Percentiles rank a stretch among this genome's conserved stretches.
Evolutionary conservation across 2,329 filamentous ascomycete genomes (phyloP).

Genomic region (Hypoxylon sp.): DNA sequence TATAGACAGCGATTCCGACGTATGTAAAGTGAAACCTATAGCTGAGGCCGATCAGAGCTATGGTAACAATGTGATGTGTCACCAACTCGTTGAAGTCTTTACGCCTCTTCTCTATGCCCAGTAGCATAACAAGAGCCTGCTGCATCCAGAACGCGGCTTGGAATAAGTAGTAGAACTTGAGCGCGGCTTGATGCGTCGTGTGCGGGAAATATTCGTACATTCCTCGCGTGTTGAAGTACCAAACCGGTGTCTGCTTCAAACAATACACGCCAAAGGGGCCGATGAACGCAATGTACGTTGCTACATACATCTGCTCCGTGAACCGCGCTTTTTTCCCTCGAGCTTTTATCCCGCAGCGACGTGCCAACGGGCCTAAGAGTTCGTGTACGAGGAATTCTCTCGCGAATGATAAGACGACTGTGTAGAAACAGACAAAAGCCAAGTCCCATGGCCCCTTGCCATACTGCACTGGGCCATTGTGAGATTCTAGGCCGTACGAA

Average conservation of each 20-base stretch:
- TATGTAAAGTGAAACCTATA: constrained; percentile 82
- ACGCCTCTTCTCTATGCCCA: constrained; percentile 75
- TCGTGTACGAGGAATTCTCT: constrained; percentile 80
- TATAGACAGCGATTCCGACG: constrained; percentile 77
- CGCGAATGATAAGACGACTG: constrained; percentile 74
- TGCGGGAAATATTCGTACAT: constrained; percentile 80
- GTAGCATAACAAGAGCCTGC: constrained; percentile 73
- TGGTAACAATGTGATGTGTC: constrained; percentile 74
- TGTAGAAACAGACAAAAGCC: constrained; percentile 76
- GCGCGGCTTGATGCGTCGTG: constrained; percentile 67
- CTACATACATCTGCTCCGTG: constrained; percentile 80
- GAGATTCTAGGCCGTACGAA: constrained; percentile 68
- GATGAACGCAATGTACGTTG: constrained; percentile 73
- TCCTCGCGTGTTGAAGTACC: constrained; percentile 77
- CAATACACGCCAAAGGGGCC: constrained; percentile 75
- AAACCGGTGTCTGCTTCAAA: constrained; percentile 74
- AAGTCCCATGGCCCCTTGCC: constrained; percentile 75
- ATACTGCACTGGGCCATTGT: constrained; percentile 64
- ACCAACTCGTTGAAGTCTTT: constrained; percentile 81
- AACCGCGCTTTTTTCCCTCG: constrained; percentile 73
- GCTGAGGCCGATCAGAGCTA: constrained; percentile 72
- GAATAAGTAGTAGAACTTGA: constrained; percentile 80
- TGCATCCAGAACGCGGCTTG: constrained; percentile 80
- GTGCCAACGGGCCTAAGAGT: constrained; percentile 69
- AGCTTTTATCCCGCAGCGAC: constrained; percentile 64